phyloP scores from a whole-genome alignment of 768 basidiomycete genomes.

The Hericium rajendrae region DNA sequence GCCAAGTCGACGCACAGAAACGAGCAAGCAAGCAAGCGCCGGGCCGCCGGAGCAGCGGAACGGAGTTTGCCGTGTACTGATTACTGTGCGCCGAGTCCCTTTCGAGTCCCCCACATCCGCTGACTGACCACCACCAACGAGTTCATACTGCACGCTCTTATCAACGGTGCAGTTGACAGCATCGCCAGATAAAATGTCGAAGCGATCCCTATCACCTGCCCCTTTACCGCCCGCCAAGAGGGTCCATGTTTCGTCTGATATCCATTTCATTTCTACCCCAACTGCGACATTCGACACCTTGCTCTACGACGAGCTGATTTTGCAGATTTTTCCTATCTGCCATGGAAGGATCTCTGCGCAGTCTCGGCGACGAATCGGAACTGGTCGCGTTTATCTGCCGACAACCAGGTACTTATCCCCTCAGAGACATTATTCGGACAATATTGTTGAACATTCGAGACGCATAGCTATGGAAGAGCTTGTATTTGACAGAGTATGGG shows the following conservation, averaged over 20 bases:
- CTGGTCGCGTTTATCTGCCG: slow-evolving; percentile 57
- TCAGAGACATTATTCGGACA: slow-evolving; percentile 11
- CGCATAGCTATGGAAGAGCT: slow-evolving; percentile 52
- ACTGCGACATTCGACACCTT: slow-evolving; percentile 35
- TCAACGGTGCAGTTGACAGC: too few species aligned
- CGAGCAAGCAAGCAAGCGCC: background rate
- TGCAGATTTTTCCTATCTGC: slow-evolving; percentile 62
- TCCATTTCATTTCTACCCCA: background rate
- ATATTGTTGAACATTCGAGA: slow-evolving; percentile 9
- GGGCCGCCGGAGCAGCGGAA: background rate
- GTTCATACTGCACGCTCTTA: too few species aligned
- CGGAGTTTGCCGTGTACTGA: background rate
- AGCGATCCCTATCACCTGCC: slow-evolving; percentile 22
- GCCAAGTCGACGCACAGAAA: background rate
- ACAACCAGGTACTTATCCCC: slow-evolving; percentile 46
- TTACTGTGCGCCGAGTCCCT: background rate
- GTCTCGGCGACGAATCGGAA: slow-evolving; percentile 52
- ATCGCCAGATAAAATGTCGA: slow-evolving; percentile 13
- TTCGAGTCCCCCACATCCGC: background rate
- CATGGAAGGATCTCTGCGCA: slow-evolving; percentile 57
- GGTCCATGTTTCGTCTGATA: slow-evolving; percentile 23
- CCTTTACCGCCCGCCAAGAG: slow-evolving; percentile 53
- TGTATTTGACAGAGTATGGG: slow-evolving; percentile 59
- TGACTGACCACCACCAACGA: background rate
- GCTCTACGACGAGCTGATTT: slow-evolving; percentile 68